These are phyloP conservation scores for Verticillium nonalfalfae DNA, from an alignment of 2,329 filamentous ascomycete species.

Conservation along the genomic window DNA sequence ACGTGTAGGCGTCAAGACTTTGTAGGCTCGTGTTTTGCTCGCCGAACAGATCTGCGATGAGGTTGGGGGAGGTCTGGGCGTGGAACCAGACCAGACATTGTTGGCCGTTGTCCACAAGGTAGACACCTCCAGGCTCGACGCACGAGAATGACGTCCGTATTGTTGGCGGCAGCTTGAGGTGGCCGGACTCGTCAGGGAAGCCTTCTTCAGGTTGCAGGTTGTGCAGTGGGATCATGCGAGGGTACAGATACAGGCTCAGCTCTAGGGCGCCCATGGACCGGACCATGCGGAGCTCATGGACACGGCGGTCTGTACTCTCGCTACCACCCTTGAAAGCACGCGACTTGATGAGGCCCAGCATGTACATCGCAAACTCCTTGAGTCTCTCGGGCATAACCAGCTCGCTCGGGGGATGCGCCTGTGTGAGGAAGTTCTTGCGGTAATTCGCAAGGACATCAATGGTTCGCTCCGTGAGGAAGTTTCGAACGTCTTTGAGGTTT, in stretches of 20 bases:
- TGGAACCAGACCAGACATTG: constrained; percentile 90
- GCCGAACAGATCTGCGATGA: constrained; percentile 87
- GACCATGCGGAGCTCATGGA: constrained; percentile 87
- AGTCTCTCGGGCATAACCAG: constrained; percentile 92
- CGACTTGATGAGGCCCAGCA: constrained; percentile 82
- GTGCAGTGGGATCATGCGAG: constrained; percentile 86
- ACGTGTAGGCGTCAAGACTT: constrained; percentile 73
- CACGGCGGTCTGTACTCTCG: constrained; percentile 83
- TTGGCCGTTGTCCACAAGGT: constrained; percentile 93
- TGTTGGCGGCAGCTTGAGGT: constrained; percentile 75
- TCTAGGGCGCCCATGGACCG: constrained; percentile 82
- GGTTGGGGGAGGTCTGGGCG: constrained; percentile 82
- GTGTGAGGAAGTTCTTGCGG: constrained; percentile 80
- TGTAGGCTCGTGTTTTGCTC: constrained; percentile 65
- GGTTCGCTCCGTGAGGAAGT: constrained; percentile 79
- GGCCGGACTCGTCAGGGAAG: constrained; percentile 87
- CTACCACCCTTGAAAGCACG: constrained; percentile 89
- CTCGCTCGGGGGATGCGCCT: constrained; percentile 81
- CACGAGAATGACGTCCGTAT: constrained; percentile 80
- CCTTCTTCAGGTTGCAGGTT: constrained; percentile 83
- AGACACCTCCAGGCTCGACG: constrained; percentile 88
- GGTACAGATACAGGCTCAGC: constrained; percentile 88
- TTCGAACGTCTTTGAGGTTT: constrained; percentile 78
- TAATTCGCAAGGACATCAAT: constrained; percentile 90
- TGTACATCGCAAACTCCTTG: constrained; percentile 96